phyloP scores from a whole-genome alignment of 2,329 filamentous ascomycete species.

The Ciborinia camelliae region DNA sequence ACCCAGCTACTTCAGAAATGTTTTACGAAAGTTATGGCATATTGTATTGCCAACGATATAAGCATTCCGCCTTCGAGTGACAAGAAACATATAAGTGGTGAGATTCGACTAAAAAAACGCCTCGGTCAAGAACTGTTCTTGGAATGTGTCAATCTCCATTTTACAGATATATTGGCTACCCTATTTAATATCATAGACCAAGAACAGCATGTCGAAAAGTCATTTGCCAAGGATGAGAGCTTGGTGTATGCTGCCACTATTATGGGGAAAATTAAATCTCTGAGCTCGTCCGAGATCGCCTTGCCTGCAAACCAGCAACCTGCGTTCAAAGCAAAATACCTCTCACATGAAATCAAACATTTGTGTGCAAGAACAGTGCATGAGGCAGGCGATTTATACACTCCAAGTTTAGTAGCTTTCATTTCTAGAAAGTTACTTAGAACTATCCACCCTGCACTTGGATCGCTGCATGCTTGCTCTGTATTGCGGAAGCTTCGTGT shows the following conservation, averaged over 20 bases:
- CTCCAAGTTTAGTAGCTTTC: slow-evolving; percentile 67
- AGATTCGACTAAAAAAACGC: slow-evolving; percentile 63
- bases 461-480: slow-evolving; percentile 81
- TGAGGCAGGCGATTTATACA: slow-evolving; percentile 67
- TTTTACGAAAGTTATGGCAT: slow-evolving; percentile 78
- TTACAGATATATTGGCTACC: slow-evolving; percentile 71
- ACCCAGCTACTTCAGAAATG: slow-evolving; percentile 59
- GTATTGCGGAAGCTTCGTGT: slow-evolving; percentile 83
- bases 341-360: slow-evolving; percentile 71
- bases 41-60: slow-evolving; percentile 77
- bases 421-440: slow-evolving; percentile 76
- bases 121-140: slow-evolving; percentile 66
- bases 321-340: slow-evolving; percentile 73
- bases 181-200: slow-evolving; percentile 77
- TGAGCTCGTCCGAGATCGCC: slow-evolving; percentile 60
- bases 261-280: slow-evolving; percentile 65
- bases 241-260: slow-evolving; percentile 60
- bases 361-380: slow-evolving; percentile 71
- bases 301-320: slow-evolving; percentile 83
- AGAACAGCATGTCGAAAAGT: slow-evolving; percentile 50
- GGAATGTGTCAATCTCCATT: slow-evolving; percentile 62
- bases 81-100: slow-evolving; percentile 52
- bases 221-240: slow-evolving; percentile 60
- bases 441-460: slow-evolving; percentile 76
- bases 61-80: slow-evolving; percentile 40